phyloP scores from a whole-genome alignment of 2,329 filamentous ascomycete species.

The Penicillium capsulatum region DNA sequence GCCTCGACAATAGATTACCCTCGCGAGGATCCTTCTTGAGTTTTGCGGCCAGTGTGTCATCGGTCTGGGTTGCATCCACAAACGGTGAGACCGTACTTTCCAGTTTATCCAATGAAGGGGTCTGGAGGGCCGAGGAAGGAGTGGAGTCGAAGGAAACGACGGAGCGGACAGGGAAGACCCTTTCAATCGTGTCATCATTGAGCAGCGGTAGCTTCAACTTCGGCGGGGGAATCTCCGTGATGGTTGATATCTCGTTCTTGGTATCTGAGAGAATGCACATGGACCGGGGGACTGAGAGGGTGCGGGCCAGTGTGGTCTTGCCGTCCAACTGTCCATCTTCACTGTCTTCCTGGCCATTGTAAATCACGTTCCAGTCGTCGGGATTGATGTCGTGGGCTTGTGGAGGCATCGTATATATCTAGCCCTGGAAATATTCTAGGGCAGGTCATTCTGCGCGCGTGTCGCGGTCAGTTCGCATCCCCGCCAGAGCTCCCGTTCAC shows the following conservation, averaged over 20 bases:
- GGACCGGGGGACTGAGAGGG: constrained; percentile 16
- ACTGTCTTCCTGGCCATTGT: constrained; percentile 8
- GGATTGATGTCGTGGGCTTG: constrained; percentile 3
- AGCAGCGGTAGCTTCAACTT: constrained; percentile 25
- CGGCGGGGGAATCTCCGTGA: constrained; percentile 13
- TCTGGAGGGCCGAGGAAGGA: constrained; percentile 22
- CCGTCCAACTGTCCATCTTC: constrained; percentile 1
- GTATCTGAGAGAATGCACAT: constrained; percentile 21
- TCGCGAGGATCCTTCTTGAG: background rate
- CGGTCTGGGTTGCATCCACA: constrained; percentile 7
- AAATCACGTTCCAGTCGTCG: constrained; percentile 16
- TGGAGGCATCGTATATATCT: constrained; percentile 6
- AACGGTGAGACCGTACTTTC: constrained; percentile 20
- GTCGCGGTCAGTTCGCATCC: too few species aligned
- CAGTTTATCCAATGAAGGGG: constrained; percentile 22
- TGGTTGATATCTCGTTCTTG: constrained; percentile 14
- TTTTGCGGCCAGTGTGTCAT: background rate
- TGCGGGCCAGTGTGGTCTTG: constrained; percentile 7
- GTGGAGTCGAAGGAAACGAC: constrained; percentile 65
- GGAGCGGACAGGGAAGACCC: constrained; percentile 76
- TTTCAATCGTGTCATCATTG: constrained; percentile 46
- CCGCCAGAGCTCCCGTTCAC: too few species aligned
- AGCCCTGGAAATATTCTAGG: too few species aligned
- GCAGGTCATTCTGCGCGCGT: too few species aligned
- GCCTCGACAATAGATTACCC: background rate